phyloP scores from a whole-genome alignment of 1,284 basidiomycete genomes.

The Takashimella tepidaria region DNA sequence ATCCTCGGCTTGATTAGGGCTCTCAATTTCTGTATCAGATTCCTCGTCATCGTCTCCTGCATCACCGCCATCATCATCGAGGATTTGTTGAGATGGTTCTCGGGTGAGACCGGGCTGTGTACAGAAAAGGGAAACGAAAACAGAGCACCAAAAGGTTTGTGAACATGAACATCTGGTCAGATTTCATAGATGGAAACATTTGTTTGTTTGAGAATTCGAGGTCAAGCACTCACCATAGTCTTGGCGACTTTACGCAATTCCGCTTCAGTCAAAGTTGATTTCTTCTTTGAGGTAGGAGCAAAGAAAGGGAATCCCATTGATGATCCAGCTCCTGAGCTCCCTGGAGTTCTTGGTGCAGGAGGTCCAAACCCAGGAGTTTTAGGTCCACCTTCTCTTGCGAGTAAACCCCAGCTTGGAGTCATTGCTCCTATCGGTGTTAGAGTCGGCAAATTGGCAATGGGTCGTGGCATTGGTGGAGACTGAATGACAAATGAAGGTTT shows the following conservation, averaged over 20 bases:
- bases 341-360: slow-evolving; percentile 7
- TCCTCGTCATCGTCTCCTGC: slow-evolving; percentile 18
- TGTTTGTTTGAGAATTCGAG: no score
- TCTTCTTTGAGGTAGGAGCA: slow-evolving; percentile 15
- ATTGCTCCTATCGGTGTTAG: slow-evolving; percentile 8
- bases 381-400: slow-evolving; percentile 32
- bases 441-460: slow-evolving; percentile 45
- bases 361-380: slow-evolving; percentile 19
- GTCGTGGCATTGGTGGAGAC: slow-evolving; percentile 44
- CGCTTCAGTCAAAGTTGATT: slow-evolving; percentile 26
- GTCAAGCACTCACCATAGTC: slow-evolving; percentile 46
- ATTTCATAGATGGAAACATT: no score
- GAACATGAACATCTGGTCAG: no score
- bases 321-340: slow-evolving; percentile 7
- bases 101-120: slow-evolving; percentile 32
- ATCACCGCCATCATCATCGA: slow-evolving; percentile 34
- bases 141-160: background rate
- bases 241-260: slow-evolving; percentile 40
- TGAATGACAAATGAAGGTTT: slow-evolving; percentile 26
- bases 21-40: slow-evolving; percentile 9
- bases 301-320: slow-evolving; percentile 27
- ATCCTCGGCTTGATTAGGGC: background rate
- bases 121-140: slow-evolving; percentile 25
- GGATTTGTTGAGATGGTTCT: background rate
- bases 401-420: slow-evolving; percentile 36